A percentile compares a stretch with the other conserved stretches of the same genome.
phyloP scores from a whole-genome alignment of 306 rosid species.

The Cucurbita ficifolia region DNA sequence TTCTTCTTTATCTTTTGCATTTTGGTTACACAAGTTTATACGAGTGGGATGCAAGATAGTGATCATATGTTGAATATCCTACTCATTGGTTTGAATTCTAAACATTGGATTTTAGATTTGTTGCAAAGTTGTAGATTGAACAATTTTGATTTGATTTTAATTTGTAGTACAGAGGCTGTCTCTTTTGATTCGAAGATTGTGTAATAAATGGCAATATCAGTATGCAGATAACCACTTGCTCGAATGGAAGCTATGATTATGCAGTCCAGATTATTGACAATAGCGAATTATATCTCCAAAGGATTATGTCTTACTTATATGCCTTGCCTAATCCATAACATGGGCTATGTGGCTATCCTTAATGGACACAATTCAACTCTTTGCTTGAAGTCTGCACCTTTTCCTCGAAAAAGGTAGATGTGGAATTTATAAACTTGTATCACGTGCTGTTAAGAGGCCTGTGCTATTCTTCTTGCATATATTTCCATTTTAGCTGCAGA shows the following conservation, averaged over 20 bases:
- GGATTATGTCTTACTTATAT: conserved; percentile 18
- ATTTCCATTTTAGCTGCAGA: not conserved
- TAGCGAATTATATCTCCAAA: conserved; percentile 22
- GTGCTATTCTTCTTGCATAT: not conserved
- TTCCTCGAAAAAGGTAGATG: conserved; percentile 31
- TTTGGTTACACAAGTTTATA: not conserved
- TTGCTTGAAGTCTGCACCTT: conserved; percentile 23
- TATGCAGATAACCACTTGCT: conserved; percentile 30
- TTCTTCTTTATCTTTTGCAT: not conserved
- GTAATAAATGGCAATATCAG: not conserved
- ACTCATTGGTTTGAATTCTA: not conserved
- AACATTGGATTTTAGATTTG: not conserved
- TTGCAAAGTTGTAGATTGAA: not conserved
- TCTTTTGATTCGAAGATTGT: not conserved
- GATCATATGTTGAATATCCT: not conserved
- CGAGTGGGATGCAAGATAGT: not conserved
- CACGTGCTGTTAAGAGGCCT: not conserved
- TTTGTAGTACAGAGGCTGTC: not conserved
- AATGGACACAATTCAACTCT: conserved; percentile 16
- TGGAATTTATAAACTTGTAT: not conserved
- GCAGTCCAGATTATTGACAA: conserved; percentile 23
- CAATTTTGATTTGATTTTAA: not conserved
- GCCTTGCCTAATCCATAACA: conserved; percentile 25
- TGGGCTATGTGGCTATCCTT: conserved; percentile 24
- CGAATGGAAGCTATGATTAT: conserved; percentile 22